Conservation (phyloP, 805 yeast species). For the Metschnikowia henanensis region DNA sequence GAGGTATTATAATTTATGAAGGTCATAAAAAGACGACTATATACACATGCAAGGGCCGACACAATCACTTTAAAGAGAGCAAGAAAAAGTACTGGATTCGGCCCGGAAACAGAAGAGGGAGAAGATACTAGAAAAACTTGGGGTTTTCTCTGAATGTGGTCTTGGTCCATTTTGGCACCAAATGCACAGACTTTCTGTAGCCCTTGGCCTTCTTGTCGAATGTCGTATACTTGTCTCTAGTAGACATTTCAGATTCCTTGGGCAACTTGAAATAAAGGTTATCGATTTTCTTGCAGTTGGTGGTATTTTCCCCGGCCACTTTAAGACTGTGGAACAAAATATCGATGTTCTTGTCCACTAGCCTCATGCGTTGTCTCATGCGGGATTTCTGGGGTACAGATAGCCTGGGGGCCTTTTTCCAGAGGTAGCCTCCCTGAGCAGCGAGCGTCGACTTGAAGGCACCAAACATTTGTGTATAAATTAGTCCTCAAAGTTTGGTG, state of each 20-base stretch:
- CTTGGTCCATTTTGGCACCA: slow-evolving; percentile 92
- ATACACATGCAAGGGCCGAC: slow-evolving; percentile 5
- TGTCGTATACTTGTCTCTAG: slow-evolving; percentile 85
- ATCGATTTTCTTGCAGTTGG: slow-evolving; percentile 40
- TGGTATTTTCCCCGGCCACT: slow-evolving; percentile 27
- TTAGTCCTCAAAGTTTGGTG: neutral
- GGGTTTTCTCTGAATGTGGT: slow-evolving; percentile 80
- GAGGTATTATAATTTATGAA: no score
- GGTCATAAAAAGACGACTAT: slow-evolving; percentile 4
- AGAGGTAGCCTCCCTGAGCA: slow-evolving; percentile 69
- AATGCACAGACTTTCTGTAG: slow-evolving; percentile 86
- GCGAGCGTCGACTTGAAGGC: slow-evolving; percentile 63
- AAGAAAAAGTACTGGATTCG: neutral
- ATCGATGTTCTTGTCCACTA: slow-evolving; percentile 78
- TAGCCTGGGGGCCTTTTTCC: slow-evolving; percentile 54
- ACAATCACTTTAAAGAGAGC: neutral
- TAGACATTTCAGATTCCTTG: slow-evolving; percentile 74
- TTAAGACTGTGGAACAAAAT: slow-evolving; percentile 48
- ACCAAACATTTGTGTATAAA: slow-evolving; percentile 54
- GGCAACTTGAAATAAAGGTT: slow-evolving; percentile 52
- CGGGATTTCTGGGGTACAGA: slow-evolving; percentile 79
- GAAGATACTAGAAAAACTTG: slow-evolving; percentile 47
- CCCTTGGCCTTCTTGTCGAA: slow-evolving; percentile 72
- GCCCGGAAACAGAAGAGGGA: no score
- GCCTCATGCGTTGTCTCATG: slow-evolving; percentile 78